phyloP scores from a whole-genome alignment of 345 rosid genomes.

The Erysimum cheiranthoides region DNA sequence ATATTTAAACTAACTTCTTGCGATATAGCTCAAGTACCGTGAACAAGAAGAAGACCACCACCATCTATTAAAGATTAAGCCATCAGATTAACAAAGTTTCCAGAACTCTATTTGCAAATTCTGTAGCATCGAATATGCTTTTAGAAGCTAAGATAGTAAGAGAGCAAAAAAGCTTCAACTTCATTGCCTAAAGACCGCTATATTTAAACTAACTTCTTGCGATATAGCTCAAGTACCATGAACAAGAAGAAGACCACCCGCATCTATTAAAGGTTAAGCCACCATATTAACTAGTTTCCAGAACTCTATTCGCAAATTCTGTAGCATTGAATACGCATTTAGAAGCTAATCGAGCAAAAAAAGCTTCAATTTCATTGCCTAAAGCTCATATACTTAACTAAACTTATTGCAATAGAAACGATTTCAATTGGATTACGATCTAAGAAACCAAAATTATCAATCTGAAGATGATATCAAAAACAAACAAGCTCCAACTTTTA shows the following conservation, averaged over 20 bases:
- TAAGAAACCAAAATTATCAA: background rate
- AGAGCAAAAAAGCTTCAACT: background rate
- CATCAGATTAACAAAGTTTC: background rate
- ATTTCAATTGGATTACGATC: background rate
- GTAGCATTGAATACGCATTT: too few species aligned
- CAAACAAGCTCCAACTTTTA: slow-evolving; percentile 19
- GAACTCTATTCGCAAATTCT: too few species aligned
- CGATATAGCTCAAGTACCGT: too few species aligned
- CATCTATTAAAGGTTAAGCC: too few species aligned
- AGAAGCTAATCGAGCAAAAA: too few species aligned
- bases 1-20: background rate
- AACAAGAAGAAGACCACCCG: too few species aligned
- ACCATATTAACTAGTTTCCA: too few species aligned
- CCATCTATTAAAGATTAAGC: background rate
- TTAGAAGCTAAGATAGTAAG: too few species aligned
- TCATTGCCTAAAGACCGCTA: background rate
- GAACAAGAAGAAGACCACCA: too few species aligned
- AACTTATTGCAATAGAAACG: background rate
- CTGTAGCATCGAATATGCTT: too few species aligned
- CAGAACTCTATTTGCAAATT: too few species aligned
- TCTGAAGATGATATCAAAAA: slow-evolving; percentile 8
- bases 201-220: background rate
- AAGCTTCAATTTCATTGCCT: slow-evolving; percentile 8
- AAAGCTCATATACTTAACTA: background rate
- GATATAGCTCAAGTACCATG: too few species aligned